Evolutionary conservation across 2,329 filamentous ascomycete species (phyloP).

Genomic region (Fusarium algeriense): DNA sequence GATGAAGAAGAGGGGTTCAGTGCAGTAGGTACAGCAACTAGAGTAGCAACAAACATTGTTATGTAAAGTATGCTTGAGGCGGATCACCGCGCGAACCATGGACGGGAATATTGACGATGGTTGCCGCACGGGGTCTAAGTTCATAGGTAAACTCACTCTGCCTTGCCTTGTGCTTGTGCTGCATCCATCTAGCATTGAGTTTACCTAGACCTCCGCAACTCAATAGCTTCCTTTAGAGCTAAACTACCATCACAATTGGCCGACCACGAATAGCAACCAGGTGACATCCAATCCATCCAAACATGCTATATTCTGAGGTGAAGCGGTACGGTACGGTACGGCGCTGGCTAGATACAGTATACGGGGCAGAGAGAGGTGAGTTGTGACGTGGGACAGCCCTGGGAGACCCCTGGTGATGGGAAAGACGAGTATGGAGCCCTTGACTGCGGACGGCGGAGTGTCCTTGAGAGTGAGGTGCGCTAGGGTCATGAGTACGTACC

Average conservation of each 20-base stretch:
- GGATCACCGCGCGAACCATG: conserved; percentile 18
- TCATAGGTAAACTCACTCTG: neutral
- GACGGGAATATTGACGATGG: conserved; percentile 21
- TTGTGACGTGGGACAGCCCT: conserved; percentile 31
- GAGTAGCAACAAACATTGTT: neutral
- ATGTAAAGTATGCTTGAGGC: conserved; percentile 12
- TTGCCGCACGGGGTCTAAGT: conserved; percentile 15
- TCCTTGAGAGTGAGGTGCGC: conserved; percentile 4
- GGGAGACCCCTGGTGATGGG: conserved; percentile 33
- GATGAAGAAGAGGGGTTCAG: conserved; percentile 23
- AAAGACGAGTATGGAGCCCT: conserved; percentile 23
- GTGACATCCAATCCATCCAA: conserved; percentile 18
- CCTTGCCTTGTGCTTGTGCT: neutral
- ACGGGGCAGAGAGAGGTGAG: neutral
- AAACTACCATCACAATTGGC: conserved; percentile 1
- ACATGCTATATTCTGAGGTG: neutral
- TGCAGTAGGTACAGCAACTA: neutral
- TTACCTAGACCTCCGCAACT: conserved; percentile 15
- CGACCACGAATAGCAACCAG: conserved; percentile 15
- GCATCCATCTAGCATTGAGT: conserved; percentile 26
- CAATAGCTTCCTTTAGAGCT: conserved; percentile 12
- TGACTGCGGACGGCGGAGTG: conserved; percentile 24
- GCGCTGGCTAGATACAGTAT: conserved; percentile 12
- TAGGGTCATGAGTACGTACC: conserved; percentile 10
- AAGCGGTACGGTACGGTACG: neutral